Conservation (phyloP, 345 rosid species). For the Eucalyptus guilfoylei region DNA sequence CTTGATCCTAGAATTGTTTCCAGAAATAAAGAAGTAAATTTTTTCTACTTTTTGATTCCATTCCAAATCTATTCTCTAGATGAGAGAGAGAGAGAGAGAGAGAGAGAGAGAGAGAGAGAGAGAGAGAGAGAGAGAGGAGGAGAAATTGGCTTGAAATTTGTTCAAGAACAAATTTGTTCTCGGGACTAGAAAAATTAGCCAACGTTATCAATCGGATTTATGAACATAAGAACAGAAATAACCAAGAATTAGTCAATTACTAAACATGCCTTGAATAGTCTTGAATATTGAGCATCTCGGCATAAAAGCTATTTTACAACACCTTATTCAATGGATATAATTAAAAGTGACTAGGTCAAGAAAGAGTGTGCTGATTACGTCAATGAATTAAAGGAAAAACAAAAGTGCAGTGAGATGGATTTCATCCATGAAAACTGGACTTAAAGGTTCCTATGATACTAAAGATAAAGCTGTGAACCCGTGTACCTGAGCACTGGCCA, state of each 20-base stretch:
- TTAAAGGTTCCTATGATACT: not conserved
- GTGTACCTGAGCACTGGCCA: not conserved
- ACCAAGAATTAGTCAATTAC: too few species aligned
- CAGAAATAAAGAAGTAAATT: too few species aligned
- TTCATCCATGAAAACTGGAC: not conserved
- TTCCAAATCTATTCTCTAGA: too few species aligned
- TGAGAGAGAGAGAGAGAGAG: too few species aligned
- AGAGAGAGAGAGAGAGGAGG: too few species aligned
- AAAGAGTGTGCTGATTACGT: not conserved
- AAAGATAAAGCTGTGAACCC: not conserved
- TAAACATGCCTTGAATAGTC: not conserved
- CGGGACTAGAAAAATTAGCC: fast-evolving
- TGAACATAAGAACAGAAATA: too few species aligned
- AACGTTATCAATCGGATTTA: fast-evolving
- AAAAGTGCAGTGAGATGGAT: not conserved
- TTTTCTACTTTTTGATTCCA: too few species aligned
- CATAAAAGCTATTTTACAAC: not conserved
- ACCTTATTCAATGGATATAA: not conserved
- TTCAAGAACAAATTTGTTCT: too few species aligned
- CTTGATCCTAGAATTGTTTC: too few species aligned
- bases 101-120: too few species aligned
- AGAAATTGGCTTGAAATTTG: too few species aligned
- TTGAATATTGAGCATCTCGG: not conserved
- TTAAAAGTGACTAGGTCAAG: not conserved
- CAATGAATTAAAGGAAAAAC: not conserved